phyloP scores from a whole-genome alignment of 148 eudicot species.

The Hydrangea macrophylla region DNA sequence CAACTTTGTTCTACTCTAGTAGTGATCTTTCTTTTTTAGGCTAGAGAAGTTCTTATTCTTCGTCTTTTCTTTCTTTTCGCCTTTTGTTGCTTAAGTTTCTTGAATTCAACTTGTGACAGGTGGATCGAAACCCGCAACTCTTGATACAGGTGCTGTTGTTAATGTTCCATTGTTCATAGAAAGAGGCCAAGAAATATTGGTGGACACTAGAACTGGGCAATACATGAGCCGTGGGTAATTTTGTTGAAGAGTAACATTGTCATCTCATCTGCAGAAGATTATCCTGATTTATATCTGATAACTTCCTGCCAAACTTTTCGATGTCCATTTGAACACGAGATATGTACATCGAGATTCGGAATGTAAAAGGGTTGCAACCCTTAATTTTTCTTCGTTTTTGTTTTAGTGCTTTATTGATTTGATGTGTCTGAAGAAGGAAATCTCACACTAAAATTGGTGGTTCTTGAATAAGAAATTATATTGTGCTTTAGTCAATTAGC shows the following conservation, averaged over 20 bases:
- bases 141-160: slow-evolving; percentile 81
- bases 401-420: background rate
- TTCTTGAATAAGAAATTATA: background rate
- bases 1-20: too few species aligned
- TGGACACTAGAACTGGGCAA: slow-evolving; percentile 90
- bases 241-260: background rate
- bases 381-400: background rate
- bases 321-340: background rate
- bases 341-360: background rate
- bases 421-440: background rate
- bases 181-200: slow-evolving; percentile 58
- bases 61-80: background rate
- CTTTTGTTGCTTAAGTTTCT: background rate
- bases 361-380: background rate
- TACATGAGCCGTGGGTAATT: slow-evolving; percentile 66
- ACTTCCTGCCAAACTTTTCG: background rate
- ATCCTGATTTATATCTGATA: background rate
- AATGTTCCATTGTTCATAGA: slow-evolving; percentile 81
- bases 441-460: background rate
- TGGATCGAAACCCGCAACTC: slow-evolving; percentile 74
- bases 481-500: background rate
- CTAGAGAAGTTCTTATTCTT: too few species aligned
- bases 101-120: slow-evolving; percentile 38
- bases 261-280: slow-evolving; percentile 6
- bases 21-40: too few species aligned